phyloP scores from a whole-genome alignment of 345 rosid species.

The Eucalyptus regnans region DNA sequence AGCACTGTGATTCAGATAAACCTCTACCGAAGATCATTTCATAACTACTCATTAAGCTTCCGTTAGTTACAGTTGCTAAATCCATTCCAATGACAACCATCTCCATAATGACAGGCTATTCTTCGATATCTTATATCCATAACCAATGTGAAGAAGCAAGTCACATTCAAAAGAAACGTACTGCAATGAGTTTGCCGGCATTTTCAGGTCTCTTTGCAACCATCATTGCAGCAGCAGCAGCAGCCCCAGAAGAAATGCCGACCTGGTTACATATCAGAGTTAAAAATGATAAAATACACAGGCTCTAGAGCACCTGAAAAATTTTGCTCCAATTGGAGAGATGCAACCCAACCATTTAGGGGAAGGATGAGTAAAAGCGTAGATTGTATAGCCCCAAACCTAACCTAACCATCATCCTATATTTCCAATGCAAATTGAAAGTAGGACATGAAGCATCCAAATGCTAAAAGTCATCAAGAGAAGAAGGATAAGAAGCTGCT shows the following conservation, averaged over 20 bases:
- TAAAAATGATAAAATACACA: background rate
- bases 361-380: background rate
- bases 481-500: background rate
- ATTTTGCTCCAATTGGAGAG: background rate
- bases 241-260: conserved; percentile 98
- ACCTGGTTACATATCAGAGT: conserved; percentile 36
- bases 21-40: background rate
- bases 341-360: background rate
- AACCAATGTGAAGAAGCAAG: background rate
- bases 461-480: background rate
- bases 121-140: background rate
- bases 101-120: background rate
- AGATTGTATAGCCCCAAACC: background rate
- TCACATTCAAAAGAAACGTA: conserved; percentile 17
- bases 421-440: background rate
- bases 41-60: background rate
- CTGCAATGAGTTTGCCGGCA: conserved; percentile 86
- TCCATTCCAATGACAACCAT: background rate
- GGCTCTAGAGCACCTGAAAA: background rate
- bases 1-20: background rate
- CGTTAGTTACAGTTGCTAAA: background rate
- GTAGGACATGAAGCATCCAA: background rate
- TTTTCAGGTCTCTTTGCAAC: conserved; percentile 91
- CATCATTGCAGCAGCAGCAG: conserved; percentile 81
- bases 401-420: background rate